Evolutionary conservation across 768 basidiomycete genomes (phyloP), one percentile per base, ranked within the genome.

Genomic region (Phylloporus arenicola): DNA sequence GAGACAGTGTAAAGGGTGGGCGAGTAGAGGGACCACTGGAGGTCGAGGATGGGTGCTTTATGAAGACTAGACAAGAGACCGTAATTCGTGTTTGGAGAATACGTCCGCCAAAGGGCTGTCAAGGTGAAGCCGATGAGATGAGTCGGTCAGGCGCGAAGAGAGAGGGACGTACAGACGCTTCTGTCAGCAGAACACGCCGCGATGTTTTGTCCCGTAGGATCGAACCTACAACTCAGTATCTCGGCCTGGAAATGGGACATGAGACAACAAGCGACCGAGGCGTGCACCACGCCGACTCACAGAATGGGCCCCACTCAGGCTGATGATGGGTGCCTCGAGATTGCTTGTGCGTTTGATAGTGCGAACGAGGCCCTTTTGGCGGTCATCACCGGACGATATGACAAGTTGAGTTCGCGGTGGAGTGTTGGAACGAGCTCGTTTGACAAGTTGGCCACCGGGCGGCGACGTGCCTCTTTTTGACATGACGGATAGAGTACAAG

Each of bases 321-420:
- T 88, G 62, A 98, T 82, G 62, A 99, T 98, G 25, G 96, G 96
- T 38, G 93, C 92, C 59, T 92, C 86, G 35, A 98, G 78, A 57
- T 80, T 85, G 69, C 89, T 92, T n/a, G 96, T 99, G 41, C 96
- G 78, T 66, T 90, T 88, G 24, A 98, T 81, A 20, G 81, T 86
- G 55, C 93, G 78, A 54, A 95, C 76, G 46, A 93, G 80, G 19
- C 84, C 88, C 64, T 89, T 88, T 67, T 77, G 80, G 45, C 82
- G 75, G 53, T 86, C 83, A 62, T 90, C 83, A 48, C 79, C 78
- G 1, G 80, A 84, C 0, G 90, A 91, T 33, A 92, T 90, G 34
- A 78, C 78, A 43, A 92, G 80, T 60, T 92, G 86, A 58, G 76
- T 86, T 68, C 79, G 48, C 66, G 79, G 48, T 64, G 79, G 58